A percentile compares a stretch with the other conserved stretches of the same genome.
Evolutionary conservation across 306 rosid species (phyloP).

Genomic region (Nissolia schottii): DNA sequence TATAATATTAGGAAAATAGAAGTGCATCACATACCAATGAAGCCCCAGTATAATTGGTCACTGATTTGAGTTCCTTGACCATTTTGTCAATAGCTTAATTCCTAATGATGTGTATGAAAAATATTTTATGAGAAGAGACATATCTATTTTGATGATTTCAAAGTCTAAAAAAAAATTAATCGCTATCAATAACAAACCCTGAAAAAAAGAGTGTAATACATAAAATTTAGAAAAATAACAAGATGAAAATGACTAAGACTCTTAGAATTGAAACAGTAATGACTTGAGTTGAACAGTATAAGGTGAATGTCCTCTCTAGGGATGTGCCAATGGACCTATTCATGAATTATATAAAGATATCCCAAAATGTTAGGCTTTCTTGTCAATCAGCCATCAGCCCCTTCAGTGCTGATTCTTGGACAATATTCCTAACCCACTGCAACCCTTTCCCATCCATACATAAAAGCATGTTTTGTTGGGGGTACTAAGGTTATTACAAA

Average conservation of each 20-base stretch:
- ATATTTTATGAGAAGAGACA: no score
- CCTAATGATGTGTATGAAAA: no score
- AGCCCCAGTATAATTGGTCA: no score
- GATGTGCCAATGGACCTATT: background rate
- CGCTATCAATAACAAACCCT: no score
- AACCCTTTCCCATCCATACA: background rate
- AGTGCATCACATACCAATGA: background rate
- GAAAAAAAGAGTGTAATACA: no score
- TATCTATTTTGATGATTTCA: no score
- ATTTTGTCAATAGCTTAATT: no score
- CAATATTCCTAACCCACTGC: background rate
- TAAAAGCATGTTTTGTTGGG: background rate
- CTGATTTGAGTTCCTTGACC: no score
- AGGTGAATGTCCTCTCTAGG: constrained; percentile 11
- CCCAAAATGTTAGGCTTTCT: background rate
- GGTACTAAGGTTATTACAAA: background rate
- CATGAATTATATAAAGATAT: background rate
- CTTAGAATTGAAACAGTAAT: constrained; percentile 10
- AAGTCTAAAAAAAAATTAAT: no score
- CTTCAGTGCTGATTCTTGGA: background rate
- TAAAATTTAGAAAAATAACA: background rate
- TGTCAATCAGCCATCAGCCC: constrained; percentile 14
- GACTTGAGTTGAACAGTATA: constrained; percentile 5
- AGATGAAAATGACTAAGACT: background rate
- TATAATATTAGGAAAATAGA: no score